Evolutionary conservation across 2,329 filamentous ascomycete genomes (phyloP).

Genomic region (Fusarium oligoseptatum): DNA sequence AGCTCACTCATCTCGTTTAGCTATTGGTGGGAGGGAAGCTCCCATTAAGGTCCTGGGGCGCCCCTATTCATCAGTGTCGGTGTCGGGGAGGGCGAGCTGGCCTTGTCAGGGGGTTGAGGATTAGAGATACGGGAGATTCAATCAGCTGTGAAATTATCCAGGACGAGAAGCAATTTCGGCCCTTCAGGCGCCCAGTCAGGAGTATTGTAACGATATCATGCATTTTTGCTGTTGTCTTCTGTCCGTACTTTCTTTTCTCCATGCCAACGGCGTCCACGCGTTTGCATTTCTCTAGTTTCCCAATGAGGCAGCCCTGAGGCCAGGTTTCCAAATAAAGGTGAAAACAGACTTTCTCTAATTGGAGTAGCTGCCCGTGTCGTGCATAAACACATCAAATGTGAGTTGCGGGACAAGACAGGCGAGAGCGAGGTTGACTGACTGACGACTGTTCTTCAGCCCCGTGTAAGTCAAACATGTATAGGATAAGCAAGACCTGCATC

Average conservation of each 20-base stretch:
- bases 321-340: neutral
- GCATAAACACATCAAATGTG: neutral
- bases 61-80: constrained; percentile 3
- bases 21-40: constrained; percentile 36
- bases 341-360: neutral
- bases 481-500: neutral
- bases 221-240: neutral
- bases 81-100: constrained; percentile 9
- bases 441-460: neutral
- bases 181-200: constrained; percentile 27
- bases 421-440: neutral
- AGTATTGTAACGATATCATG: constrained; percentile 14
- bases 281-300: neutral
- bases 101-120: constrained; percentile 26
- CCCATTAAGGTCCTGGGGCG: constrained; percentile 27
- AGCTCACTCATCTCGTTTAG: constrained; percentile 32
- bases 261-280: neutral
- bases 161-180: constrained; percentile 42
- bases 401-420: neutral
- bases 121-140: constrained; percentile 27
- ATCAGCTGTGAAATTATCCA: constrained; percentile 39
- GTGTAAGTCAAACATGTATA: constrained; percentile 10
- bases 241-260: neutral
- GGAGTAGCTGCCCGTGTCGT: neutral
- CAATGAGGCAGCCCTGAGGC: neutral